These are phyloP conservation scores for Magnusiomyces sp. DNA, from an alignment of 1,139 yeast genomes.

Conservation along the genomic window DNA sequence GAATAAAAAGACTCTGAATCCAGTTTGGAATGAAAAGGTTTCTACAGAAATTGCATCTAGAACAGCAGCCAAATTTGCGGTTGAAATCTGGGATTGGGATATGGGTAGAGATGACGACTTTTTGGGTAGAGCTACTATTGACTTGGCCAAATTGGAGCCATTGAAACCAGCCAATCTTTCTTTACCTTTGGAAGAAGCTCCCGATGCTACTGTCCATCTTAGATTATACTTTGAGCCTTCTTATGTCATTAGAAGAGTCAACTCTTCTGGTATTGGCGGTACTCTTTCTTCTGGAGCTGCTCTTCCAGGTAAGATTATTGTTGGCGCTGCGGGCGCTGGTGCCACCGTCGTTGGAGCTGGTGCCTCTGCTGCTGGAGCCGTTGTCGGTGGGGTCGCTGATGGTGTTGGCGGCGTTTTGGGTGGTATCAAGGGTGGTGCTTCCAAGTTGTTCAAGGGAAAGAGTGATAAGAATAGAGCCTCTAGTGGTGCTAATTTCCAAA, in stretches of 20 bases:
- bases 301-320: conserved; percentile 22
- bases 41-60: conserved; percentile 49
- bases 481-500: conserved; percentile 17
- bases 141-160: conserved; percentile 54
- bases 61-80: conserved; percentile 48
- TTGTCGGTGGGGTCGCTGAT: conserved; percentile 30
- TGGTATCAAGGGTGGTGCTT: conserved; percentile 18
- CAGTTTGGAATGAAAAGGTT: conserved; percentile 70
- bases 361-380: conserved; percentile 15
- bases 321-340: conserved; percentile 29
- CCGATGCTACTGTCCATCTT: conserved; percentile 53
- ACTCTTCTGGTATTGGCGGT: conserved; percentile 19
- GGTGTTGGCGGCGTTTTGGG: conserved; percentile 28
- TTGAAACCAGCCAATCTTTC: conserved; percentile 44
- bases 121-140: conserved; percentile 58
- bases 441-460: conserved; percentile 10
- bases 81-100: conserved; percentile 82
- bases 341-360: conserved; percentile 37
- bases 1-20: conserved; percentile 77
- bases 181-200: conserved; percentile 40
- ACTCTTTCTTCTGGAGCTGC: conserved; percentile 22
- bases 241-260: conserved; percentile 45
- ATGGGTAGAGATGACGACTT: conserved; percentile 80
- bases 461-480: conserved; percentile 21
- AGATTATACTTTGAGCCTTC: conserved; percentile 60